These are phyloP conservation scores for Globisporangium cylindrosporum DNA, from an alignment of 352 stramenopile species.

Conservation along the genomic window DNA sequence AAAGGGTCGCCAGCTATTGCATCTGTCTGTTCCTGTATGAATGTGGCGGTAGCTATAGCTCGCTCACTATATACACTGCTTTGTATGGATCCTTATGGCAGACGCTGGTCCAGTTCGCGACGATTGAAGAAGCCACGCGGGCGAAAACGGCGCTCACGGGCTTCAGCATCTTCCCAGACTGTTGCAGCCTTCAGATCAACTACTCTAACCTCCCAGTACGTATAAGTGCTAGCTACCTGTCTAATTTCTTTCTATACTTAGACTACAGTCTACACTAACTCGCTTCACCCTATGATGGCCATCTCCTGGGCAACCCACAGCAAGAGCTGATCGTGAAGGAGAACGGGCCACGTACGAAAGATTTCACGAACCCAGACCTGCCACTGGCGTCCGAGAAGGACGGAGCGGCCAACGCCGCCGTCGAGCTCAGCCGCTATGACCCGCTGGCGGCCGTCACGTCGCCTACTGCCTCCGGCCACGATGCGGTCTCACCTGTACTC, in stretches of 20 bases:
- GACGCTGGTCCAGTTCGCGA: conserved; percentile 56
- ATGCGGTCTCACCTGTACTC: conserved; percentile 44
- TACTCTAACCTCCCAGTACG: conserved; percentile 56
- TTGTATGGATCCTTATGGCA: conserved; percentile 12
- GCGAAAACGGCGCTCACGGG: conserved; percentile 50
- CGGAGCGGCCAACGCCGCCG: neutral
- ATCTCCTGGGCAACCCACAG: conserved; percentile 10
- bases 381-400: conserved; percentile 17
- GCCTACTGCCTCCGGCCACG: conserved; percentile 10
- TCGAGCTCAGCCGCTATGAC: conserved; percentile 24
- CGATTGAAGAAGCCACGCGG: conserved; percentile 33
- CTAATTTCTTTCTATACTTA: neutral
- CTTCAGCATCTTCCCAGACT: conserved; percentile 57
- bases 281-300: neutral
- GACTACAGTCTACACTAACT: neutral
- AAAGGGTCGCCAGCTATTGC: too few relatives aligned
- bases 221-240: neutral
- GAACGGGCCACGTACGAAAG: conserved; percentile 45
- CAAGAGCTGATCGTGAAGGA: conserved; percentile 68
- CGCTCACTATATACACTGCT: neutral
- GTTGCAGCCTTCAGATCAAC: conserved; percentile 56
- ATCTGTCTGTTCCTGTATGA: neutral
- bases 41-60: neutral
- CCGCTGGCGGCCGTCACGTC: conserved; percentile 4
- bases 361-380: conserved; percentile 46